These are phyloP conservation scores for Senecio squalidus DNA, from an alignment of 140 eudicot species.

Conservation along the genomic window DNA sequence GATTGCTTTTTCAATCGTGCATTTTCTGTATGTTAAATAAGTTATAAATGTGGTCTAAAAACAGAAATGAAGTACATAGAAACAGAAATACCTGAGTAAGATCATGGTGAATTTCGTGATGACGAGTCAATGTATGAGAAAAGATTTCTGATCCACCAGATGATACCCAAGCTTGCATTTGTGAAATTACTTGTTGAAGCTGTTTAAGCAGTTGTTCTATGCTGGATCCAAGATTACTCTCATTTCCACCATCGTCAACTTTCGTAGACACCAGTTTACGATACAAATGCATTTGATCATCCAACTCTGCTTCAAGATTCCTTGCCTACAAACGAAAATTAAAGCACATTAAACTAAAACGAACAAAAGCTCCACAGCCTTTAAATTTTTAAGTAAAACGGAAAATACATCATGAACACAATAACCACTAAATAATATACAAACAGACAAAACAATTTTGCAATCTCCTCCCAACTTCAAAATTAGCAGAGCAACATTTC, in stretches of 20 bases:
- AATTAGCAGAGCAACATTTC: too few species aligned
- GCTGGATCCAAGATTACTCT: conserved; percentile 63
- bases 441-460: too few species aligned
- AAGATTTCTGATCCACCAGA: conserved; percentile 96
- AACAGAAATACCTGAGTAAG: conserved; percentile 65
- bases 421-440: too few species aligned
- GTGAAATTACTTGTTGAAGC: conserved; percentile 76
- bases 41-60: neutral
- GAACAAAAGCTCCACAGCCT: neutral
- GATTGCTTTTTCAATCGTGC: neutral
- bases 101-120: conserved; percentile 93
- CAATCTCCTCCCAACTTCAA: too few species aligned
- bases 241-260: conserved; percentile 43
- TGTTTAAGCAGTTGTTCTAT: conserved; percentile 76
- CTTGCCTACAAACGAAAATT: conserved; percentile 50
- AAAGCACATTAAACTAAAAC: neutral
- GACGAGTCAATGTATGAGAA: conserved; percentile 92
- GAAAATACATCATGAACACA: too few species aligned
- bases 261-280: conserved; percentile 68
- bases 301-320: conserved; percentile 95
- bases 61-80: neutral
- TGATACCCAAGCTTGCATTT: conserved; percentile 96
- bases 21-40: neutral
- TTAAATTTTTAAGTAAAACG: neutral
- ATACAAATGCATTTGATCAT: conserved; percentile 87